Evolutionary conservation across 2,329 filamentous ascomycete species (phyloP).

Genomic region (Aspergillus sp.): DNA sequence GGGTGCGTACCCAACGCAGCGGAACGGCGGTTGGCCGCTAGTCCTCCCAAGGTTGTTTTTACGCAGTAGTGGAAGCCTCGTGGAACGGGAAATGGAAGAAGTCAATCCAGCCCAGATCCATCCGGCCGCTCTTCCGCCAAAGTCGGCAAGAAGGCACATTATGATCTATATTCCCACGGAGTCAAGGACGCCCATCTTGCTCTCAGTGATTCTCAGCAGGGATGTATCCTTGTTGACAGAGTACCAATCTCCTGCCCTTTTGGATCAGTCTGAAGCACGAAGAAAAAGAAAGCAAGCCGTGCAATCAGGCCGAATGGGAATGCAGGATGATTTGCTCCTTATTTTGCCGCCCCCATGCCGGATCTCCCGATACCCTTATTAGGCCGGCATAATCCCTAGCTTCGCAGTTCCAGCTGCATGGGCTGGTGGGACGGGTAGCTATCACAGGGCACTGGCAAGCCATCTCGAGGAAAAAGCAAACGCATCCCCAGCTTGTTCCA

Average conservation of each 20-base stretch:
- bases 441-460: background rate
- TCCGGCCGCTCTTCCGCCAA: constrained; percentile 1
- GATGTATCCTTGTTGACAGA: constrained; percentile 1
- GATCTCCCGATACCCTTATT: constrained; percentile 16
- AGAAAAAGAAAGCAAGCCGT: constrained; percentile 11
- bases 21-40: constrained; percentile 23
- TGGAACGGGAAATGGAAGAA: constrained; percentile 33
- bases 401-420: constrained; percentile 5
- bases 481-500: background rate
- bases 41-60: constrained; percentile 16
- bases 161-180: background rate
- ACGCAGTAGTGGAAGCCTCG: constrained; percentile 31
- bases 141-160: background rate
- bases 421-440: constrained; percentile 8
- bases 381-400: constrained; percentile 19
- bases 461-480: constrained; percentile 9
- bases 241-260: background rate
- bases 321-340: background rate
- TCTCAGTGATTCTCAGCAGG: background rate
- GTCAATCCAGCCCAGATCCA: constrained; percentile 26
- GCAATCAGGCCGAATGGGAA: constrained; percentile 8
- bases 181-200: background rate
- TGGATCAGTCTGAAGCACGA: background rate
- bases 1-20: constrained; percentile 22
- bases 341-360: constrained; percentile 22